Conservation (phyloP, 768 basidiomycete species). For the Pleurotus tuoliensis region DNA sequence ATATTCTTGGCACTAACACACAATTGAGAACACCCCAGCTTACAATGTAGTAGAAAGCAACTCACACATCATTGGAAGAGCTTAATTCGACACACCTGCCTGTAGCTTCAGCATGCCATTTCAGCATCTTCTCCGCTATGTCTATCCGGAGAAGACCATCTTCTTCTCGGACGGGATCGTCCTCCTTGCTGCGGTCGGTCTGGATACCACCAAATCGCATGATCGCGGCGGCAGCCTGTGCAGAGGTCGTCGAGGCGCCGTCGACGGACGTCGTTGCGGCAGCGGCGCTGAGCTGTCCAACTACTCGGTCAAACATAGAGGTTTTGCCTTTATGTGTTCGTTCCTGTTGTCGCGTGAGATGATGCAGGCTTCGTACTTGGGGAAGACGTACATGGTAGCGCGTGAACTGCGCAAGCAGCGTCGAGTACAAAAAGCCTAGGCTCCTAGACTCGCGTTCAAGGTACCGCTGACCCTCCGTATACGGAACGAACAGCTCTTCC, state of each 20-base stretch:
- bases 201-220: slow-evolving; percentile 88
- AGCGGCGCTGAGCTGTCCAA: slow-evolving; percentile 80
- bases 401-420: slow-evolving; percentile 68
- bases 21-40: background rate
- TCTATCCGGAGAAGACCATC: slow-evolving; percentile 79
- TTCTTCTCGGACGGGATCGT: slow-evolving; percentile 73
- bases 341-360: slow-evolving; percentile 31
- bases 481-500: slow-evolving; percentile 95
- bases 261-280: slow-evolving; percentile 60
- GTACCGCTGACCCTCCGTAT: slow-evolving; percentile 88
- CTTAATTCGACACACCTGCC: slow-evolving; percentile 93
- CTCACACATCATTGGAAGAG: slow-evolving; percentile 79
- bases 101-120: slow-evolving; percentile 97
- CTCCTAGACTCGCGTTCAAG: slow-evolving; percentile 89
- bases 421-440: slow-evolving; percentile 73
- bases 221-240: slow-evolving; percentile 83
- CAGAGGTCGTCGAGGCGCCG: slow-evolving; percentile 63
- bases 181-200: slow-evolving; percentile 49
- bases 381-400: slow-evolving; percentile 75
- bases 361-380: background rate
- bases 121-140: slow-evolving; percentile 85
- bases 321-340: slow-evolving; percentile 65
- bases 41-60: slow-evolving; percentile 8
- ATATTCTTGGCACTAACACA: slow-evolving; percentile 79
- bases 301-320: slow-evolving; percentile 87